These are phyloP conservation scores for Pyrus hybrid DNA, from an alignment of 331 rosid species.

Conservation along the genomic window DNA sequence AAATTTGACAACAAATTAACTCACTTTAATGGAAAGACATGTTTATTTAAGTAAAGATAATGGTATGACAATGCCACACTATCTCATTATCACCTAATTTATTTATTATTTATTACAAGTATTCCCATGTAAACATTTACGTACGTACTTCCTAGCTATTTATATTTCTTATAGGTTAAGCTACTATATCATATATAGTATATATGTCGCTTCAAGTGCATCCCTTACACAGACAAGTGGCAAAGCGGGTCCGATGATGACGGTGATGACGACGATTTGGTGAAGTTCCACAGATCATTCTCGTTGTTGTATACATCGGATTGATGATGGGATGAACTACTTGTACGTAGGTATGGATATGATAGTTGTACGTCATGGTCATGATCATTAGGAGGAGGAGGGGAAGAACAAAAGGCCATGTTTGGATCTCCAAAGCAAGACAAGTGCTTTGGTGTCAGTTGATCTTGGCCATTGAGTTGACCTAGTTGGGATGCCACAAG, in stretches of 20 bases:
- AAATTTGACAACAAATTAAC: conserved; percentile 1
- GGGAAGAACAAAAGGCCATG: conserved; percentile 17
- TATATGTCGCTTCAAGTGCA: not conserved
- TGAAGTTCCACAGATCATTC: conserved; percentile 27
- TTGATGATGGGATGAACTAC: conserved; percentile 5
- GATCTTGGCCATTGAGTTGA: conserved; percentile 37
- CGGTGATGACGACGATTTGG: conserved; percentile 15
- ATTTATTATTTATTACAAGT: not conserved
- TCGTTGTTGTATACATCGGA: conserved; percentile 9
- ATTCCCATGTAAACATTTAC: not conserved
- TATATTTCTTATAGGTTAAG: not conserved
- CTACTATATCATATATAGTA: not conserved
- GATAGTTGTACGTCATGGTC: conserved; percentile 19
- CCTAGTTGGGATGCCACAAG: conserved; percentile 25
- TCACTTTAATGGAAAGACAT: not conserved
- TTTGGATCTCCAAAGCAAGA: conserved; percentile 26
- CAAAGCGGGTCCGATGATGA: conserved; percentile 31
- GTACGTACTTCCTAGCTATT: not conserved
- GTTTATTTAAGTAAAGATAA: not conserved
- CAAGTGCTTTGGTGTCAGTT: conserved; percentile 21
- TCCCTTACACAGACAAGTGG: conserved; percentile 39
- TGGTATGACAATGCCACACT: conserved; percentile 14
- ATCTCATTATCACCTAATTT: conserved; percentile 4
- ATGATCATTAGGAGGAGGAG: not conserved
- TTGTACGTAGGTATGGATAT: conserved; percentile 19